Evolutionary conservation across 2,329 filamentous ascomycete genomes (phyloP).

Genomic region (Talaromyces sp.): DNA sequence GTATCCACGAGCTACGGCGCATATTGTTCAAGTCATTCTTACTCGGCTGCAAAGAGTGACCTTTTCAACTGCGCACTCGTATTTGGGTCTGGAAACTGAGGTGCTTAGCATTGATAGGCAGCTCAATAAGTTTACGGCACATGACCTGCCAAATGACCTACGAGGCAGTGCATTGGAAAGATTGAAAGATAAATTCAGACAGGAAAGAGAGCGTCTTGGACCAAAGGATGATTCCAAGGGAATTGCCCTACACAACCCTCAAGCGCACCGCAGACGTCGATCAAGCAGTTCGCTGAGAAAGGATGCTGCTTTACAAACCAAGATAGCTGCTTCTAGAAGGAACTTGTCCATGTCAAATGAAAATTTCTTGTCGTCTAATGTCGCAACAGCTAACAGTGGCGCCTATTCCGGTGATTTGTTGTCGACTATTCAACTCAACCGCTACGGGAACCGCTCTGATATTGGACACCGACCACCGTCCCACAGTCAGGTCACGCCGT

Average conservation of each 20-base stretch:
- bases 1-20: constrained; percentile 92
- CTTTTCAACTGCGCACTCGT: constrained; percentile 87
- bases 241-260: constrained; percentile 87
- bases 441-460: constrained; percentile 52
- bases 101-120: constrained; percentile 87
- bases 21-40: constrained; percentile 96
- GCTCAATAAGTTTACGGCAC: constrained; percentile 88
- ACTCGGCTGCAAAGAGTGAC: constrained; percentile 93
- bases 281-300: constrained; percentile 72
- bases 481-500: constrained; percentile 26
- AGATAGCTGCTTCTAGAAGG: constrained; percentile 43
- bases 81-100: constrained; percentile 85
- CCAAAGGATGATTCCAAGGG: constrained; percentile 82
- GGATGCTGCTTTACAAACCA: constrained; percentile 70
- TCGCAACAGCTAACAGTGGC: constrained; percentile 30
- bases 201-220: constrained; percentile 75
- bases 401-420: constrained; percentile 73
- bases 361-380: constrained; percentile 2
- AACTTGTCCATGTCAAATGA: constrained; percentile 18
- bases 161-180: constrained; percentile 76
- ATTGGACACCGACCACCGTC: constrained; percentile 10
- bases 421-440: constrained; percentile 67
- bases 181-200: constrained; percentile 86
- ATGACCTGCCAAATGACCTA: constrained; percentile 85
- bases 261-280: constrained; percentile 58